Conservation (phyloP, 1,139 yeast species). For the Geotrichum phurueaensis region DNA sequence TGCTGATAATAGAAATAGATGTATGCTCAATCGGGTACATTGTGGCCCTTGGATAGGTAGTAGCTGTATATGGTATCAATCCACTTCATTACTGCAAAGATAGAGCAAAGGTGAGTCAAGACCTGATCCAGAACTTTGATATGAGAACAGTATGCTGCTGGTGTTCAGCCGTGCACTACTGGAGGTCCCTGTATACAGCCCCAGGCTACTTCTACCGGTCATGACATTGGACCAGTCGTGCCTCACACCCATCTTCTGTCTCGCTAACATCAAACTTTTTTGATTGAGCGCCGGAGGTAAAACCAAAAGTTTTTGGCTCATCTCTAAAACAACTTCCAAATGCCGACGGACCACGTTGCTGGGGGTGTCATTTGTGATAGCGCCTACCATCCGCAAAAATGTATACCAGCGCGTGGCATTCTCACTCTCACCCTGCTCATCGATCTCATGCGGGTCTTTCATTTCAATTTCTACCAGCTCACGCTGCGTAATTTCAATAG, state of each 20-base stretch:
- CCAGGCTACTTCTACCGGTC: not conserved
- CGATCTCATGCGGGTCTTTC: not conserved
- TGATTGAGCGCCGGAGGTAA: not conserved
- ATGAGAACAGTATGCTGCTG: not conserved
- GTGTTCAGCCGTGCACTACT: not conserved
- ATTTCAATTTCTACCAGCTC: slow-evolving; percentile 9
- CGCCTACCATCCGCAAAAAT: not conserved
- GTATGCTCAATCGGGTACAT: not conserved
- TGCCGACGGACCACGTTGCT: not conserved
- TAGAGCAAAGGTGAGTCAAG: not conserved
- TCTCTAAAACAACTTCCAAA: not conserved
- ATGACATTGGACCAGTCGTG: not conserved
- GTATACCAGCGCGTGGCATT: not conserved
- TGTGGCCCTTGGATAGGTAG: not conserved
- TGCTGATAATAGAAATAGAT: not conserved
- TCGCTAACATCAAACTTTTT: not conserved
- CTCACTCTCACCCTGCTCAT: not conserved
- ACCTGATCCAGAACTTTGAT: not conserved
- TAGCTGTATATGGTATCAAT: not conserved
- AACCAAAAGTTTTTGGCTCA: not conserved
- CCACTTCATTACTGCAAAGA: not conserved
- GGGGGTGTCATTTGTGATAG: not conserved
- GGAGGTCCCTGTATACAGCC: not conserved
- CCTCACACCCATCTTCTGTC: not conserved
- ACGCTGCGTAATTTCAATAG: slow-evolving; percentile 1